Percentiles rank a stretch among this genome's conserved stretches.
phyloP scores from a whole-genome alignment of 73 alveolate species.

The Effrenium voratum region DNA sequence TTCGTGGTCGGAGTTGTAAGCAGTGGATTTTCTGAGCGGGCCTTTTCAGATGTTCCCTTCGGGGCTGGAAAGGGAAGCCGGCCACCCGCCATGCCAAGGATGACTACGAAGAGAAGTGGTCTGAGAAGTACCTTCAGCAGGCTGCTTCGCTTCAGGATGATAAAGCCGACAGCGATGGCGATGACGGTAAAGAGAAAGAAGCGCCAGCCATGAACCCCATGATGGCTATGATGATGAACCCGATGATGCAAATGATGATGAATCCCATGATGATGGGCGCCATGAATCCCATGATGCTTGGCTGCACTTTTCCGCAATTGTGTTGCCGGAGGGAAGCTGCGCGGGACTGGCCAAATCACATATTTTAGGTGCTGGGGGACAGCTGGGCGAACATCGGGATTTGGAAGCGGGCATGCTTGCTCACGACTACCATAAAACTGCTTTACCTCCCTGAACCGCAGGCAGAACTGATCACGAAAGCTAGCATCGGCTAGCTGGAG shows the following conservation, averaged over 20 bases:
- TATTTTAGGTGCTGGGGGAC: no score
- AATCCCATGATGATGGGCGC: constrained; percentile 60
- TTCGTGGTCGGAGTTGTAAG: no score
- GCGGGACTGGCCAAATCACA: no score
- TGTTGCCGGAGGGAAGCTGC: no score
- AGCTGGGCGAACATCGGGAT: no score
- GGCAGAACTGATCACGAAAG: no score
- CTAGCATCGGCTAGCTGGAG: no score
- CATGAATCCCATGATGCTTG: constrained; percentile 64
- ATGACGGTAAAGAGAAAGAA: constrained; percentile 73
- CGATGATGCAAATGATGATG: constrained; percentile 67
- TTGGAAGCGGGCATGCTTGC: no score
- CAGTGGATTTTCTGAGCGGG: no score
- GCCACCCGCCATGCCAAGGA: neutral
- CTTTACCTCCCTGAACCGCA: no score
- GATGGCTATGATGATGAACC: constrained; percentile 93
- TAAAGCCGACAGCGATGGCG: constrained; percentile 44
- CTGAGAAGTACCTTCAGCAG: constrained; percentile 88
- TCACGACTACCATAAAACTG: no score
- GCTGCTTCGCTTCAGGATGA: constrained; percentile 67
- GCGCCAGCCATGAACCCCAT: constrained; percentile 60
- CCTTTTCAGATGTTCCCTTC: neutral
- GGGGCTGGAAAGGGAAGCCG: neutral
- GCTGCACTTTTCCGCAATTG: no score
- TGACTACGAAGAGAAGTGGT: constrained; percentile 90